Evolutionary conservation across 2,329 filamentous ascomycete genomes (phyloP).

Genomic region (Pseudopyricularia cyperi): DNA sequence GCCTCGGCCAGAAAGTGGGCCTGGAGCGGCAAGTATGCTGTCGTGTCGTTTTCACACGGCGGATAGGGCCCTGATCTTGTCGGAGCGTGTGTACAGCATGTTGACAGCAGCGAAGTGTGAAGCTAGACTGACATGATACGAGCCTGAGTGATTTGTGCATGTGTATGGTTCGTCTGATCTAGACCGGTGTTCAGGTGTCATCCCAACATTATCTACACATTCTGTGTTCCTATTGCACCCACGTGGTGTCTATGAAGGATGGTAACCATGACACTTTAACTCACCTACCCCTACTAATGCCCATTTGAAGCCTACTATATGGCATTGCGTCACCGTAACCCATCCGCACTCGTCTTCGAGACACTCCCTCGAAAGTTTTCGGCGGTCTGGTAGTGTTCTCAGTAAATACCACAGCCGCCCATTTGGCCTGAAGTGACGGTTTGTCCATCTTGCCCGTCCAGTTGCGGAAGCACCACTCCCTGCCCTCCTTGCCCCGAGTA

Average conservation of each 20-base stretch:
- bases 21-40: conserved; percentile 93
- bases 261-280: too few relatives aligned
- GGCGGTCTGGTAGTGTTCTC: not conserved
- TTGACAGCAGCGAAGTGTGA: too few relatives aligned
- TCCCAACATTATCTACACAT: too few relatives aligned
- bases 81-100: not conserved
- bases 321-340: not conserved
- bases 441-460: not conserved
- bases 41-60: conserved; percentile 72
- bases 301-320: not conserved
- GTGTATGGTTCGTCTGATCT: too few relatives aligned
- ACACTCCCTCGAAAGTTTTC: not conserved
- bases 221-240: too few relatives aligned
- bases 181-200: too few relatives aligned
- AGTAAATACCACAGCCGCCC: not conserved
- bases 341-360: not conserved
- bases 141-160: too few relatives aligned
- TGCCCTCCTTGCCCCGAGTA: not conserved
- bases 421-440: not conserved
- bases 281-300: too few relatives aligned
- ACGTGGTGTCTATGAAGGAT: too few relatives aligned
- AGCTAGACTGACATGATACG: too few relatives aligned
- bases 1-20: conserved; percentile 70
- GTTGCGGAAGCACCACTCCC: not conserved
- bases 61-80: not conserved